Percentiles rank a stretch among this genome's conserved stretches.
These are phyloP conservation scores for Carnegiea gigantea DNA, from an alignment of 179 eudicot species.

Conservation along the genomic window DNA sequence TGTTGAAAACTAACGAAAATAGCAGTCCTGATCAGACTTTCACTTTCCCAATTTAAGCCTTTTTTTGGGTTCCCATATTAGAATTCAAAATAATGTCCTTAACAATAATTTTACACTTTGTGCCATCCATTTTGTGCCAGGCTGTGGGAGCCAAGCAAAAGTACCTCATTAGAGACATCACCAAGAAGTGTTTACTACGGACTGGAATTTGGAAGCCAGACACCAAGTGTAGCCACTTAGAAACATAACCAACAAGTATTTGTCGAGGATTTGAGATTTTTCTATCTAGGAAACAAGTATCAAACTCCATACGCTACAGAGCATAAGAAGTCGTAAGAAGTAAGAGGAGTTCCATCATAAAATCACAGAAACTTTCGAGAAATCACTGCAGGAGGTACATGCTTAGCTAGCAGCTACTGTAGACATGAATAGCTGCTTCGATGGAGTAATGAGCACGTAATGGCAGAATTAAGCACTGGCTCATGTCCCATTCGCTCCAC, in stretches of 20 bases:
- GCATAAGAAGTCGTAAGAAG: background rate
- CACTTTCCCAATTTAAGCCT: background rate
- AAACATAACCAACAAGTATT: background rate
- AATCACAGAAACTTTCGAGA: constrained; percentile 5
- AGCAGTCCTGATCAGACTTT: background rate
- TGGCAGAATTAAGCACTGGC: background rate
- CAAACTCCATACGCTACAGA: background rate
- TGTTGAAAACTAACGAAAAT: background rate
- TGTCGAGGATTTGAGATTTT: constrained; percentile 5
- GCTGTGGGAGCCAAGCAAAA: background rate
- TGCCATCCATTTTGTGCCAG: background rate
- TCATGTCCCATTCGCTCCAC: background rate
- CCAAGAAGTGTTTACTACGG: background rate
- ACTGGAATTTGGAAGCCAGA: background rate
- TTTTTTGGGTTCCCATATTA: background rate
- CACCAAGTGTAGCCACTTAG: background rate
- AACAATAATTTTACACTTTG: background rate
- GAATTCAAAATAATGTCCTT: background rate
- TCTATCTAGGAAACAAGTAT: background rate
- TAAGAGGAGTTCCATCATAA: background rate
- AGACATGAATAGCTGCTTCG: background rate
- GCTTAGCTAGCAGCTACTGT: background rate
- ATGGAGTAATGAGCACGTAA: background rate
- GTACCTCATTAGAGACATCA: background rate
- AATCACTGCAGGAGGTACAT: background rate